Evolutionary conservation across 208 protist genomes (phyloP), one percentile per base, ranked within the genome.

Genomic region (Crithidia fasciculata): DNA sequence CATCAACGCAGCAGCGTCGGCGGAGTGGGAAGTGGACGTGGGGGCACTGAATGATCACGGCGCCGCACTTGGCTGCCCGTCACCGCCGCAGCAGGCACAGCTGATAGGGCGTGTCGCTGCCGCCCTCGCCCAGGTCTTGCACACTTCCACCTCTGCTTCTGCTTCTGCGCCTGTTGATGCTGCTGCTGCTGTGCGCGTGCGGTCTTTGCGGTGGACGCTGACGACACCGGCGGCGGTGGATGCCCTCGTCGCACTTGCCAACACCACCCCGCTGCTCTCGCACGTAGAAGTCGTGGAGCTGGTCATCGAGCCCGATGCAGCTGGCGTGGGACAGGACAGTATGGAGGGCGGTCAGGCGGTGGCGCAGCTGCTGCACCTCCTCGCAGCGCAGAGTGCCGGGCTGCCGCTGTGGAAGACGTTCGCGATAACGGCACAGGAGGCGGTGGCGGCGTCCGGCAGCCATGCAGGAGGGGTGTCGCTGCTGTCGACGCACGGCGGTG

Each of bases 11-110:
- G 58, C 66, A 8, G 10, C 59, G 43, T 74, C 74, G 10, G 36
- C 54, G 6, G 74, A 74, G 44, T 89, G 87, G 87, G 66, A 74
- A 36, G 15, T 92, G 4, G 83, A 91, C 76, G 78, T 88, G n/a
- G 68, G 65, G 2, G 69, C 69, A 19, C 12, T 85, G 49, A 6
- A 40, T 4, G 69, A 76, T 15, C 62, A 58, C 65, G 47, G 64
- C 50, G 36, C 62, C 40, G 41, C 62, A 18, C 43, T 53, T 13
- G 54, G 52, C 47, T 71, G 80, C 52, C 12, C 40, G 19, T 75
- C 49, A 12, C 44, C 49, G 36, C 28, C 6, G 15, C 13, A 18
- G 39, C 63, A 39, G 44, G 40, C 62, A 54, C 71, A 80, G 49
- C 67, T 82, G 66, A 28, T 81, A 12, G 55, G 45, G 18, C 50